Conservation (phyloP, 1,284 basidiomycete species). For the Clitocybe nebularis region DNA sequence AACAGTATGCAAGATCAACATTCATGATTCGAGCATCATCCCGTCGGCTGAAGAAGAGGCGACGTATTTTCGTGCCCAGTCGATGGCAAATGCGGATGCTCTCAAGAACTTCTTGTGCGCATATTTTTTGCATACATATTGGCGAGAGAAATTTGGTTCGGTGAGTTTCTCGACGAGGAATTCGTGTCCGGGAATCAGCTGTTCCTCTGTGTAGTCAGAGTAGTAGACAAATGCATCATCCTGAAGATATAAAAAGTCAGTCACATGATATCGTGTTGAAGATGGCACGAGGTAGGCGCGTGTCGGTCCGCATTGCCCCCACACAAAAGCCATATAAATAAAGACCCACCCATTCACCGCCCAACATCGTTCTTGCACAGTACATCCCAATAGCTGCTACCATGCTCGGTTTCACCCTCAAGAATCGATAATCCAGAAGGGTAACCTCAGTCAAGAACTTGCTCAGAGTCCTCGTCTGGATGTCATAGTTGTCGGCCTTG, state of each 20-base stretch:
- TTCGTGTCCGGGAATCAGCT: constrained; percentile 80
- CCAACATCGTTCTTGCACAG: constrained; percentile 87
- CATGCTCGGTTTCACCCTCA: constrained; percentile 91
- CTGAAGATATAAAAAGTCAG: constrained; percentile 43
- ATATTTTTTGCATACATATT: constrained; percentile 96
- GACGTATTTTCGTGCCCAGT: constrained; percentile 55
- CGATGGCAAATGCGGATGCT: constrained; percentile 70
- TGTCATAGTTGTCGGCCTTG: constrained; percentile 98
- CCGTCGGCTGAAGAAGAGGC: constrained; percentile 33
- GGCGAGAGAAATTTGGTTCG: constrained; percentile 76
- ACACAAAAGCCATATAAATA: constrained; percentile 13
- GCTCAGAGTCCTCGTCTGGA: constrained; percentile 94
- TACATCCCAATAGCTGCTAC: constrained; percentile 99
- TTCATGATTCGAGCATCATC: constrained; percentile 50
- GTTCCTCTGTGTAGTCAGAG: constrained; percentile 89
- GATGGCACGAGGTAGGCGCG: constrained; percentile 19
- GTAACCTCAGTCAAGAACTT: constrained; percentile 99
- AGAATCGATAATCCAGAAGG: constrained; percentile 89
- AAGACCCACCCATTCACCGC: constrained; percentile 85
- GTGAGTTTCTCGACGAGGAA: constrained; percentile 84
- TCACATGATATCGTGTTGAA: constrained; percentile 43
- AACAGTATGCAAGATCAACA: constrained; percentile 18
- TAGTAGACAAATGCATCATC: constrained; percentile 91
- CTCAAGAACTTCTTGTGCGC: constrained; percentile 96
- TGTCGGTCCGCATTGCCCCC: constrained; percentile 15